Base-by-base conservation (phyloP, 768 basidiomycete genomes). In the Amanita thiersii region DNA sequence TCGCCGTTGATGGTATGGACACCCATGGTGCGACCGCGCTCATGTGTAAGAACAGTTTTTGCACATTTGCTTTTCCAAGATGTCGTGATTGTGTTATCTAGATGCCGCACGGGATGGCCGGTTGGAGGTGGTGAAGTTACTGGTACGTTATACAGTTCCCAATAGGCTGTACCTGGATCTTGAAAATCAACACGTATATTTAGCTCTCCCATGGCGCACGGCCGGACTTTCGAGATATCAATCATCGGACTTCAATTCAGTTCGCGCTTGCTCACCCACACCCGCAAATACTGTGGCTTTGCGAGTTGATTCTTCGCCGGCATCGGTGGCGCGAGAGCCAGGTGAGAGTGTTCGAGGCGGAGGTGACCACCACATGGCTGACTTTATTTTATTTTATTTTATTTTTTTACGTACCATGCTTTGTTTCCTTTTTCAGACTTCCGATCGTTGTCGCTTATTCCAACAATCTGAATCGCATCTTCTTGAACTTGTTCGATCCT, bases 51-150 rank as follows among this genome's bases (percentile, higher is more conserved):
- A 66, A 20, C 40, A 47, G 28, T 38, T 33, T 32, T 26, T 33
- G 40, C 47, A 30, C 28, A 49, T 45, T 40, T 46, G 23, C 41
- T 48, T 42, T 51, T 33, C 39, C 45, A 40, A 26, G 43, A 44
- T 41, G 38, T 53, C 55, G 48, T 55, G 42, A 36, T 42, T 44
- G 29, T 35, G 15, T 33, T 44, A 47, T 48, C 39, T 39, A 89
- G 86, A 88, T 60, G 84, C 86, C 21, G 74, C 82, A 34, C 77
- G 86, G 44, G 86, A 89, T 57, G 77, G 80, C 34, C 73, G 70
- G 50, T 55, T 79, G 30, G 70, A 79, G 40, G 80, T 86, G n/a
- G 81, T 80, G 5, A 68, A 73, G 47, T 61, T 69, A 48, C 62
- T 88, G 60, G 85, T 85, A 58, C 36, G 79, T 58, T 15, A 8